phyloP scores from a whole-genome alignment of 495 filamentous ascomycete species.

The Penicillium daleae region DNA sequence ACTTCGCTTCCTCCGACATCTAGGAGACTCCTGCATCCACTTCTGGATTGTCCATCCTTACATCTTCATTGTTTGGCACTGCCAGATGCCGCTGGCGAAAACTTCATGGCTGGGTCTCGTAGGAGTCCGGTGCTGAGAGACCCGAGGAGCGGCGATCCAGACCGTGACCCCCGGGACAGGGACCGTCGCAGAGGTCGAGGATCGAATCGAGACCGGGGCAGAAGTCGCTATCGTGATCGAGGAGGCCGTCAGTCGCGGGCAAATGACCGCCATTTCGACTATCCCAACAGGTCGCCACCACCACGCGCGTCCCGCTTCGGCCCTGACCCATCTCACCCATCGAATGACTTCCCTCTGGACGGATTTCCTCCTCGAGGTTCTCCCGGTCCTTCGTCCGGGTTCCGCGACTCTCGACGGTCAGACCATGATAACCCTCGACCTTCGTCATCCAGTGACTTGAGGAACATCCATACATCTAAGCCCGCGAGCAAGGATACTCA shows the following conservation, averaged over 20 bases:
- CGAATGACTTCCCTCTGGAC: conserved; percentile 37
- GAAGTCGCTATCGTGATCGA: conserved; percentile 37
- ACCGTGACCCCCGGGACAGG: conserved; percentile 45
- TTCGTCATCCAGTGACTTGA: conserved; percentile 26
- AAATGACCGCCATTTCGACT: conserved; percentile 38
- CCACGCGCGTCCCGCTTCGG: conserved; percentile 38
- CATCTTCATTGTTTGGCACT: conserved; percentile 19
- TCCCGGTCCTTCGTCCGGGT: conserved; percentile 29
- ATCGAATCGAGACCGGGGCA: conserved; percentile 44
- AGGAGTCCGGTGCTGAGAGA: conserved; percentile 62
- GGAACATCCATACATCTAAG: conserved; percentile 22
- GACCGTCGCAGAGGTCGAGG: conserved; percentile 46
- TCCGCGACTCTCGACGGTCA: conserved; percentile 21
- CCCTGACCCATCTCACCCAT: conserved; percentile 35
- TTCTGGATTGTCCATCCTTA: conserved; percentile 13
- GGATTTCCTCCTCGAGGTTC: conserved; percentile 38
- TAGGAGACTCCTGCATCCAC: conserved; percentile 2
- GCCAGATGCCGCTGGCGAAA: conserved; percentile 49
- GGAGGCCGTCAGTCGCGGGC: conserved; percentile 36
- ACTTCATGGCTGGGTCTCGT: conserved; percentile 60
- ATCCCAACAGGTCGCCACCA: conserved; percentile 42
- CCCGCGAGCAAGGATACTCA: conserved; percentile 29
- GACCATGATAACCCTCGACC: conserved; percentile 15
- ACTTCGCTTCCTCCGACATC: conserved; percentile 19
- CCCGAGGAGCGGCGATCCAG: conserved; percentile 56